Percentiles rank a stretch among this genome's conserved stretches.
These are phyloP conservation scores for Raddia guianensis DNA, from an alignment of 176 grass and related monocot species.

Conservation along the genomic window DNA sequence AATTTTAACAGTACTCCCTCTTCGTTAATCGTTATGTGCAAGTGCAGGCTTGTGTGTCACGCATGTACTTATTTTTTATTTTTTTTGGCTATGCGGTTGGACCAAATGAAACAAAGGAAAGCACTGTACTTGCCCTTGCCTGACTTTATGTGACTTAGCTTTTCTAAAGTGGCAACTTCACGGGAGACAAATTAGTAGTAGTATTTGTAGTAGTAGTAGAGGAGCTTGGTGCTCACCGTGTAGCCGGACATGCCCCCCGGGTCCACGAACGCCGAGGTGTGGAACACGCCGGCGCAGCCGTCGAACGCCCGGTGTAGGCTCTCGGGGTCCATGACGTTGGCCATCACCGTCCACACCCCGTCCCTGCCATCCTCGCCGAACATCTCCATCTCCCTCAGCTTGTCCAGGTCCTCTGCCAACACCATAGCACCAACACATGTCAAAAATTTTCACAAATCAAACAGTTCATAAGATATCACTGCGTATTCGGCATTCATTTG, in stretches of 20 bases:
- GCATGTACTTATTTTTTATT: not conserved
- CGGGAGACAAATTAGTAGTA: not conserved
- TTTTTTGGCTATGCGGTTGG: not conserved
- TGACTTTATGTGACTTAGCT: not conserved
- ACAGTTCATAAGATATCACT: no score
- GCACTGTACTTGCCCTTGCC: not conserved
- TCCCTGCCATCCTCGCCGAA: conserved; percentile 89
- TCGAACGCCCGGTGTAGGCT: conserved; percentile 82
- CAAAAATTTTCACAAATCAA: not conserved
- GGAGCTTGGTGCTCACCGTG: conserved; percentile 53
- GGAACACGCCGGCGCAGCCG: conserved; percentile 87
- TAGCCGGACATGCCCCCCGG: conserved; percentile 87
- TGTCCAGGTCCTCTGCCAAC: conserved; percentile 91
- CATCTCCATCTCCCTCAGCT: conserved; percentile 97
- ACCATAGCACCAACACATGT: not conserved
- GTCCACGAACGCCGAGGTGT: conserved; percentile 90
- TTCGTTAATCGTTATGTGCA: not conserved
- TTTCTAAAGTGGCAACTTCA: not conserved
- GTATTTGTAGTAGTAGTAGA: no score
- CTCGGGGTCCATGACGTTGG: conserved; percentile 80
- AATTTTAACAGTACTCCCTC: not conserved
- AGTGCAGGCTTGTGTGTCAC: not conserved
- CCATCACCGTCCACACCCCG: conserved; percentile 92
- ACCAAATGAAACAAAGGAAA: not conserved
- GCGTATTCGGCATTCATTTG: not conserved